Percentiles rank a stretch among this genome's conserved stretches.
phyloP scores from a whole-genome alignment of 306 rosid species.

The Begonia masoniana region DNA sequence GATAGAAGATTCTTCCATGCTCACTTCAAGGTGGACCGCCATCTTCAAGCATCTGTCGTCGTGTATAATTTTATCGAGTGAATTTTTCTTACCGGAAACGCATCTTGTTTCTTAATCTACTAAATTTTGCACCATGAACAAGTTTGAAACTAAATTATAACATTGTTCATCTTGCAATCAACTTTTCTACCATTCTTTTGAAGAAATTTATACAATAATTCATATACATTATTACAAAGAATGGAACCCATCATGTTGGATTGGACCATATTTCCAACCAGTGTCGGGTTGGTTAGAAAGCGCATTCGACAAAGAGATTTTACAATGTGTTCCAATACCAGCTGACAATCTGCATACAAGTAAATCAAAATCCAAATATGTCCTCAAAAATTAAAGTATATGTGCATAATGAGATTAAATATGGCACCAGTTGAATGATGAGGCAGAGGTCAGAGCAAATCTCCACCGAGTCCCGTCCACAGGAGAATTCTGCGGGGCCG shows the following conservation, averaged over 20 bases:
- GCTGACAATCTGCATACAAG: too few relatives aligned
- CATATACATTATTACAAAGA: too few relatives aligned
- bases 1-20: conserved; percentile 61
- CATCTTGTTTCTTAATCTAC: not conserved
- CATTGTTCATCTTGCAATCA: too few relatives aligned
- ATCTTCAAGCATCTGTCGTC: conserved; percentile 67
- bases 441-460: conserved; percentile 12
- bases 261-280: too few relatives aligned
- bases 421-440: not conserved
- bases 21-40: conserved; percentile 90
- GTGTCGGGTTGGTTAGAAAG: too few relatives aligned
- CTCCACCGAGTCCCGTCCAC: conserved; percentile 45
- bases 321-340: too few relatives aligned
- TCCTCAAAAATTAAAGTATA: not conserved
- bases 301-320: not conserved
- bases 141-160: too few relatives aligned
- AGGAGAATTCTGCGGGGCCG: conserved; percentile 72
- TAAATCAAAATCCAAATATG: too few relatives aligned
- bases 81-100: not conserved
- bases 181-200: too few relatives aligned
- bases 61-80: conserved; percentile 30
- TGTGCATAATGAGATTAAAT: not conserved
- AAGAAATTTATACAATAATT: too few relatives aligned
- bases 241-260: too few relatives aligned
- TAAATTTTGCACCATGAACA: not conserved